Conservation (phyloP, 495 filamentous ascomycete genomes). For the Aspergillus indologenus region DNA sequence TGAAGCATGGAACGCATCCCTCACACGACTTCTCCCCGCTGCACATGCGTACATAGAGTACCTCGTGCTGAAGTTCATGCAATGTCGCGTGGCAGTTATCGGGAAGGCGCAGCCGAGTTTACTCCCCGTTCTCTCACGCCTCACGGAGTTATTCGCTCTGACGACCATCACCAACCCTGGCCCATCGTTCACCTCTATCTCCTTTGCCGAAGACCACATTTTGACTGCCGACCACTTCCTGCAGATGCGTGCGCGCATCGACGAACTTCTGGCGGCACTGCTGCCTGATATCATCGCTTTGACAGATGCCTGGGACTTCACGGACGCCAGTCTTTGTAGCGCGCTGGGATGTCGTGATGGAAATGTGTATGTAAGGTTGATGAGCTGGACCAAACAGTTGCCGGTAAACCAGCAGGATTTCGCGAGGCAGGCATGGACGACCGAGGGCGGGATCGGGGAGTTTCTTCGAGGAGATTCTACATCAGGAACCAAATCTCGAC, state of each 20-base stretch:
- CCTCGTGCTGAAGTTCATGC: conserved; percentile 1
- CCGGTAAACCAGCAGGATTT: conserved; percentile 3
- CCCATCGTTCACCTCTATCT: neutral
- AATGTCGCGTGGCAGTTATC: neutral
- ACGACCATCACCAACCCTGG: neutral
- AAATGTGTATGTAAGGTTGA: conserved; percentile 25
- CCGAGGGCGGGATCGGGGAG: too few species aligned
- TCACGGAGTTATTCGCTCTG: neutral
- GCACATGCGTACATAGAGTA: conserved; percentile 6
- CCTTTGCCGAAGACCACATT: too few species aligned
- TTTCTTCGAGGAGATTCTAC: too few species aligned
- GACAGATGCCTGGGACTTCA: conserved; percentile 33
- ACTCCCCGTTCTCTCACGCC: neutral
- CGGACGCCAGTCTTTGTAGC: conserved; percentile 25
- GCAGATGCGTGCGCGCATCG: conserved; percentile 5
- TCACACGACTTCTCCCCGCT: neutral
- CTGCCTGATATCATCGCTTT: conserved; percentile 22
- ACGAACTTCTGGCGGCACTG: conserved; percentile 19
- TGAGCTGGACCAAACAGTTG: conserved; percentile 27
- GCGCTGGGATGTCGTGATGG: conserved; percentile 28
- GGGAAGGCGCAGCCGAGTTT: neutral
- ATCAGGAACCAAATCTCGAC: too few species aligned
- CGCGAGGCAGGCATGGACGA: too few species aligned
- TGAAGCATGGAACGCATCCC: conserved; percentile 10
- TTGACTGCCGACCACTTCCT: too few species aligned